phyloP scores from a whole-genome alignment of 495 filamentous ascomycete species.

The Corynascus novoguineensis region DNA sequence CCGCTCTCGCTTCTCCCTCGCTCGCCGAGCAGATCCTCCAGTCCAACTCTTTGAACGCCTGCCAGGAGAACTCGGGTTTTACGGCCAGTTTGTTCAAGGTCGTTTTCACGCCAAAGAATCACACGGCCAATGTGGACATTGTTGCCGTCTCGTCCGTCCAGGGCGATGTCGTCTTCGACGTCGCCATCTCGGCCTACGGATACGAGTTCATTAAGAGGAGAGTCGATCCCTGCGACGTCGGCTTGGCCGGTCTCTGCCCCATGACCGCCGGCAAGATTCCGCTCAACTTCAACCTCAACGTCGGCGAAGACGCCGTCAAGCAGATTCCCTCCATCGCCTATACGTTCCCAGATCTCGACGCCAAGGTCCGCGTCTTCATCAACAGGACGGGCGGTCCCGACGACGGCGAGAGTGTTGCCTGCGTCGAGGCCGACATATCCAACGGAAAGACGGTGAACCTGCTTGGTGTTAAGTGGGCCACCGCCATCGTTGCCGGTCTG shows the following conservation, averaged over 20 bases:
- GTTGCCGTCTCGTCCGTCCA: conserved; percentile 78
- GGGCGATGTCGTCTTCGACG: conserved; percentile 73
- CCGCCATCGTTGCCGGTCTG: conserved; percentile 85
- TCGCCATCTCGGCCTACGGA: conserved; percentile 78
- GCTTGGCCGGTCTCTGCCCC: conserved; percentile 77
- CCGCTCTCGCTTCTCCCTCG: conserved; percentile 21
- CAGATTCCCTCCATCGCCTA: conserved; percentile 82
- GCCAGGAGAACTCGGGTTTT: conserved; percentile 73
- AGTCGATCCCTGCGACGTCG: conserved; percentile 69
- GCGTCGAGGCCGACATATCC: conserved; percentile 82
- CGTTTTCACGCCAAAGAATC: conserved; percentile 70
- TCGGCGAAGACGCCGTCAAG: conserved; percentile 51
- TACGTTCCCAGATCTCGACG: conserved; percentile 87
- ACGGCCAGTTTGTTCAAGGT: conserved; percentile 79
- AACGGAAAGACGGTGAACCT: conserved; percentile 94
- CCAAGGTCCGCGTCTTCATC: conserved; percentile 73
- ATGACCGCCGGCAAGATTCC: conserved; percentile 86
- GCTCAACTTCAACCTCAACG: conserved; percentile 62
- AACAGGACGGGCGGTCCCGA: conserved; percentile 50
- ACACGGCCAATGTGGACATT: conserved; percentile 66
- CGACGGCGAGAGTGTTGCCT: conserved; percentile 62
- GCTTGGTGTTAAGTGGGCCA: conserved; percentile 80
- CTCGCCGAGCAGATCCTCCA: conserved; percentile 44
- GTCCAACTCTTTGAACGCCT: conserved; percentile 71
- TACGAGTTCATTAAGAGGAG: conserved; percentile 57